Percentiles rank a stretch among this genome's conserved stretches.
These are phyloP conservation scores for Boletus edulis DNA, from an alignment of 768 basidiomycete genomes.

Conservation along the genomic window DNA sequence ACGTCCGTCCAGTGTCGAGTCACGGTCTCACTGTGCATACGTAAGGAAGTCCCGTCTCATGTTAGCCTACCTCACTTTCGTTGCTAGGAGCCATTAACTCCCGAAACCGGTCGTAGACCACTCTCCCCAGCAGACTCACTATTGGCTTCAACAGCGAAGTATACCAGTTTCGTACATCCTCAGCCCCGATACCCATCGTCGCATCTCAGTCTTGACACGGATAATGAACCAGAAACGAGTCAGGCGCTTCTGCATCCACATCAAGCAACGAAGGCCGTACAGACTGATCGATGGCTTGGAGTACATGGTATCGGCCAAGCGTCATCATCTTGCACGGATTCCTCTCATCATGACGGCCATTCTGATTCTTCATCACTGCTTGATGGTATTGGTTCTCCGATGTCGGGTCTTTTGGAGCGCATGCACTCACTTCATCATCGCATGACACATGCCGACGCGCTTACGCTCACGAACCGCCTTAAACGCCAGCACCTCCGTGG, in stretches of 20 bases:
- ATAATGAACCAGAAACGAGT: slow-evolving; percentile 36
- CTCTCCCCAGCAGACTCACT: slow-evolving; percentile 41
- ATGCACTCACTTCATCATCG: slow-evolving; percentile 60
- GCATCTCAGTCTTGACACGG: slow-evolving; percentile 44
- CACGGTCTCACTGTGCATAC: slow-evolving; percentile 27
- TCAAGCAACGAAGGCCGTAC: slow-evolving; percentile 63
- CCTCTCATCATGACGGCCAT: slow-evolving; percentile 54
- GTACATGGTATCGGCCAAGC: slow-evolving; percentile 32
- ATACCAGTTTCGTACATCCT: slow-evolving; percentile 24
- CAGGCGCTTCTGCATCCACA: slow-evolving; percentile 30
- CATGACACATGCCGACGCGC: slow-evolving; percentile 73
- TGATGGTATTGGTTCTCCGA: slow-evolving; percentile 46
- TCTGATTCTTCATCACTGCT: slow-evolving; percentile 77
- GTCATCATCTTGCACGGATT: slow-evolving; percentile 33
- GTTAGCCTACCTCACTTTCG: slow-evolving; percentile 7
- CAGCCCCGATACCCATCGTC: slow-evolving; percentile 25
- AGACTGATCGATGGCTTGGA: slow-evolving; percentile 53
- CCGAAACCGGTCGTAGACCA: slow-evolving; percentile 41
- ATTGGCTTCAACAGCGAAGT: slow-evolving; percentile 24
- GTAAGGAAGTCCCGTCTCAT: slow-evolving; percentile 27
- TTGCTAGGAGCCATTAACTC: slow-evolving; percentile 44
- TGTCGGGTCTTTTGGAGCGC: slow-evolving; percentile 62
- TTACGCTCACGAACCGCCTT: slow-evolving; percentile 83
- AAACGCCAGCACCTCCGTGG: slow-evolving; percentile 87
- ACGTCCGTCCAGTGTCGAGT: slow-evolving; percentile 37